Conservation (phyloP, 805 yeast genomes). For the Kazachstania africana region DNA sequence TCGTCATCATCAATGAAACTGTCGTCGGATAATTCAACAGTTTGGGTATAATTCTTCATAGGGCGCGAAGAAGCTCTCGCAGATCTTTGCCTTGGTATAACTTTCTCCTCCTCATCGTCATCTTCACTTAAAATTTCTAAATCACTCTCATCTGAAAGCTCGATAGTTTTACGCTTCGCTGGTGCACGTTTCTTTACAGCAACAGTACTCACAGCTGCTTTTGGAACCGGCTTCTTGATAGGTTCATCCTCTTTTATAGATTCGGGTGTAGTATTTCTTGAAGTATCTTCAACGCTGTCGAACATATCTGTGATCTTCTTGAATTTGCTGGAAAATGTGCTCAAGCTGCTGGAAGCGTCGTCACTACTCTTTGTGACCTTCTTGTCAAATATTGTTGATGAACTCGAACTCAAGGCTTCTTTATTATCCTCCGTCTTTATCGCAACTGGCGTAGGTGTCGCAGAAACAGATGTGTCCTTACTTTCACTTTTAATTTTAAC, state of each 20-base stretch:
- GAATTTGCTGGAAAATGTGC: constrained; percentile 23
- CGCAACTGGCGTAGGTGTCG: constrained; percentile 2
- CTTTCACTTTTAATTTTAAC: constrained; percentile 18
- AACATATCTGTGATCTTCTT: constrained; percentile 22
- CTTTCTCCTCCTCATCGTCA: constrained; percentile 8
- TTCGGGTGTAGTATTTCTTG: constrained; percentile 1
- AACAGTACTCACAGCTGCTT: neutral
- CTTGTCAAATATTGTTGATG: constrained; percentile 14
- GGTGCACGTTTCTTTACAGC: constrained; percentile 1
- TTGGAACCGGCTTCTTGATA: constrained; percentile 1
- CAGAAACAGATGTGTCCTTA: constrained; percentile 3
- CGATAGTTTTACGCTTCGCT: constrained; percentile 2
- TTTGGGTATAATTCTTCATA: constrained; percentile 9
- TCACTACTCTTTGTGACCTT: constrained; percentile 7
- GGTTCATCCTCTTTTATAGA: no score
- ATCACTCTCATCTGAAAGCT: constrained; percentile 17
- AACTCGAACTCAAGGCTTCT: neutral
- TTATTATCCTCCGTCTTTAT: neutral
- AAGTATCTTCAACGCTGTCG: constrained; percentile 8
- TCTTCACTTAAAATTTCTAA: constrained; percentile 7
- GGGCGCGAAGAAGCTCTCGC: constrained; percentile 3
- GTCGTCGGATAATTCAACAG: constrained; percentile 19
- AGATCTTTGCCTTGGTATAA: constrained; percentile 13
- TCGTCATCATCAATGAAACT: constrained; percentile 18
- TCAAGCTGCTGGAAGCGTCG: constrained; percentile 8